Conservation (phyloP, 257 asterid species). For the Nicotiana attenuata region DNA sequence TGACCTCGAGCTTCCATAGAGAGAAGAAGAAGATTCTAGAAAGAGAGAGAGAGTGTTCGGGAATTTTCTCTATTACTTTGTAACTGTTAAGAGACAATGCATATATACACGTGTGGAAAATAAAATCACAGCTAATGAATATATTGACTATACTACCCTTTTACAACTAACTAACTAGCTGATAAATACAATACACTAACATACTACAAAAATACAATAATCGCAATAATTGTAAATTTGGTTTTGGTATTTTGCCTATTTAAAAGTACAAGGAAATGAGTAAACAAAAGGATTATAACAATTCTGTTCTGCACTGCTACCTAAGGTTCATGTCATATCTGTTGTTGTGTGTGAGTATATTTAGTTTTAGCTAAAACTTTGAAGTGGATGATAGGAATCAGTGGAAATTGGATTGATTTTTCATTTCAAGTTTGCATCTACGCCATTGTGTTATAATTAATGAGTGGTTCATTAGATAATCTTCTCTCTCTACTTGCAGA, state of each 20-base stretch:
- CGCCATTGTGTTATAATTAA: not conserved
- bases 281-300: too few species aligned
- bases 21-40: too few species aligned
- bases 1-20: too few species aligned
- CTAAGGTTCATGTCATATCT: not conserved
- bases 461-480: not conserved
- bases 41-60: too few species aligned
- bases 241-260: not conserved
- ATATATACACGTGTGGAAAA: too few species aligned
- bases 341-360: not conserved
- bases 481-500: constrained; percentile 32
- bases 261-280: not conserved
- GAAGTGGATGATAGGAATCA: not conserved
- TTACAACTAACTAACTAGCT: too few species aligned
- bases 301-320: not conserved
- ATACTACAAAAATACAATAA: too few species aligned
- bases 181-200: too few species aligned
- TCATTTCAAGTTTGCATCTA: not conserved
- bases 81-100: too few species aligned
- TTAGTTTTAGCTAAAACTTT: not conserved
- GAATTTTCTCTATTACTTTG: too few species aligned
- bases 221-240: not conserved
- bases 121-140: too few species aligned
- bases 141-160: too few species aligned
- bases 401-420: not conserved